A percentile compares a stretch with the other conserved stretches of the same genome.
phyloP scores from a whole-genome alignment of 2,329 filamentous ascomycete species.

The Thielaviopsis ethacetica region DNA sequence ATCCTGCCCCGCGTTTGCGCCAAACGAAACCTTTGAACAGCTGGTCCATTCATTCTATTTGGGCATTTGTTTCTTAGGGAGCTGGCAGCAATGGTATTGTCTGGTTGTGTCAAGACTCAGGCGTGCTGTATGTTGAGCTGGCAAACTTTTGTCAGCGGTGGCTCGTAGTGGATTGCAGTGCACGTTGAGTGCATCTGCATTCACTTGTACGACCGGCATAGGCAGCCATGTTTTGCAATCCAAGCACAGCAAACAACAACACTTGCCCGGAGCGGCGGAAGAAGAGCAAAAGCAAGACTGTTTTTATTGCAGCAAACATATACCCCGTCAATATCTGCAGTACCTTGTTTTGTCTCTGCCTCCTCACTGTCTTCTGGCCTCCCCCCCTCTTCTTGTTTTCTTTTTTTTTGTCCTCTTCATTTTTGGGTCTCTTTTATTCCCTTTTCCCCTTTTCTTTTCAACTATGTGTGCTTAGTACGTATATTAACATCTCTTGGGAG shows the following conservation, averaged over 20 bases:
- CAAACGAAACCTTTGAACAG: neutral
- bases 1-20: neutral
- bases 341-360: neutral
- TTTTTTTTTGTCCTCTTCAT: neutral
- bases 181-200: too few species aligned
- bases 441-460: conserved; percentile 3
- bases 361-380: neutral
- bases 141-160: too few species aligned
- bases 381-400: neutral
- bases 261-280: too few species aligned
- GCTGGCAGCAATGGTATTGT: too few species aligned
- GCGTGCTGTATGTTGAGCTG: too few species aligned
- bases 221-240: too few species aligned
- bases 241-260: too few species aligned
- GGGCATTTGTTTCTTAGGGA: too few species aligned
- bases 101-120: too few species aligned
- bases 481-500: conserved; percentile 10
- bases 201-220: too few species aligned
- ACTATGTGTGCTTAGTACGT: conserved; percentile 7
- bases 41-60: neutral
- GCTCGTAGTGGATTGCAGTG: too few species aligned
- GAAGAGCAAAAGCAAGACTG: too few species aligned
- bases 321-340: neutral
- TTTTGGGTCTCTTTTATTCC: conserved; percentile 3
- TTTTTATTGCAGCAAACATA: neutral